A percentile compares a stretch with the other conserved stretches of the same genome.
phyloP scores from a whole-genome alignment of 1,139 yeast genomes.

The Sugiyamaella xylanicola region DNA sequence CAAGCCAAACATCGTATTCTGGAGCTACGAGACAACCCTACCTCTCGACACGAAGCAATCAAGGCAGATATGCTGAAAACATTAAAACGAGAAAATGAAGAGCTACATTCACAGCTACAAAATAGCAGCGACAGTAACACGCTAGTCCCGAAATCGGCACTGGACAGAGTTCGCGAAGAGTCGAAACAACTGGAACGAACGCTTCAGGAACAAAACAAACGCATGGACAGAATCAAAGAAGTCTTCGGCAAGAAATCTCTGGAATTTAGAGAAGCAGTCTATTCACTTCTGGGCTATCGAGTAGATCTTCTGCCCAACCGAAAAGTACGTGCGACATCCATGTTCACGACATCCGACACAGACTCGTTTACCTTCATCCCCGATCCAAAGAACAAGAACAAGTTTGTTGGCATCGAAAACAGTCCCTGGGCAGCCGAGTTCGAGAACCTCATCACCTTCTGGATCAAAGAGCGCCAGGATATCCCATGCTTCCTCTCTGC shows the following conservation, averaged over 20 bases:
- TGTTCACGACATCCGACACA: slow-evolving; percentile 45
- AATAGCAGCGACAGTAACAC: slow-evolving; percentile 23
- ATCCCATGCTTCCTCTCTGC: slow-evolving; percentile 83
- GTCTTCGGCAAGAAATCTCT: slow-evolving; percentile 70
- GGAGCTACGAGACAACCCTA: slow-evolving; percentile 69
- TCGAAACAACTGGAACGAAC: slow-evolving; percentile 52
- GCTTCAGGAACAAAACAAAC: slow-evolving; percentile 57
- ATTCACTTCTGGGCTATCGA: slow-evolving; percentile 70
- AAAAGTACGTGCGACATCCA: slow-evolving; percentile 67
- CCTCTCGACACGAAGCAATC: slow-evolving; percentile 63
- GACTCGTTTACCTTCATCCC: slow-evolving; percentile 45
- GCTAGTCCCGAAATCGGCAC: slow-evolving; percentile 61
- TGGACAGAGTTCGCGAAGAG: slow-evolving; percentile 65
- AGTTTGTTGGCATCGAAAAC: slow-evolving; percentile 40
- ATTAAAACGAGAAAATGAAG: slow-evolving; percentile 63
- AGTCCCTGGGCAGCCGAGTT: slow-evolving; percentile 50
- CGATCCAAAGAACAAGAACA: slow-evolving; percentile 40
- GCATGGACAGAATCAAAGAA: slow-evolving; percentile 60
- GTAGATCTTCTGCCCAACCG: slow-evolving; percentile 70
- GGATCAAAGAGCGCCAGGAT: slow-evolving; percentile 71
- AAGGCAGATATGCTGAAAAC: slow-evolving; percentile 56
- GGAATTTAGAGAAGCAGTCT: slow-evolving; percentile 70
- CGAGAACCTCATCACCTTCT: slow-evolving; percentile 60
- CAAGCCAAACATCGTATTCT: slow-evolving; percentile 52
- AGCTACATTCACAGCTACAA: slow-evolving; percentile 44